Evolutionary conservation across 2,329 filamentous ascomycete species (phyloP).

Genomic region (Sporothrix brunneoviolacea): DNA sequence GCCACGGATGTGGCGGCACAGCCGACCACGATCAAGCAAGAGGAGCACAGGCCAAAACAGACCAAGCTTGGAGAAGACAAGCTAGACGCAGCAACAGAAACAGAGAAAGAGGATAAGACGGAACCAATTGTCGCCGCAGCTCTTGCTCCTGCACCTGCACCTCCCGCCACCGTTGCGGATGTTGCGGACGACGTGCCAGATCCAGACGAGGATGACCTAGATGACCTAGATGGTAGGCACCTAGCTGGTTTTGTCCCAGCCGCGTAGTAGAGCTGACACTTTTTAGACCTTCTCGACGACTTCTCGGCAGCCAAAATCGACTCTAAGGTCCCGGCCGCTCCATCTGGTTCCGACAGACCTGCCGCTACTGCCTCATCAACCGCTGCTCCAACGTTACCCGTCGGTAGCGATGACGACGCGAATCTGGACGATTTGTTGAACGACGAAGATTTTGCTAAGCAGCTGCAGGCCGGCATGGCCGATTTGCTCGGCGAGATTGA

Average conservation of each 20-base stretch:
- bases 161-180: slow-evolving; percentile 20
- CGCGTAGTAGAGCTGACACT: neutral
- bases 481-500: slow-evolving; percentile 69
- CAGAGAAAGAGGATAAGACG: neutral
- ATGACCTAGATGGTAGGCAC: slow-evolving; percentile 85
- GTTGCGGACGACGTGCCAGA: slow-evolving; percentile 61
- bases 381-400: slow-evolving; percentile 15
- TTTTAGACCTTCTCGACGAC: slow-evolving; percentile 79
- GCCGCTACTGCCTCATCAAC: slow-evolving; percentile 9
- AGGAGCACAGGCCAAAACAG: neutral
- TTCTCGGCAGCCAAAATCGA: slow-evolving; percentile 64
- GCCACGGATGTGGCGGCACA: neutral
- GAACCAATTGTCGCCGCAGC: neutral
- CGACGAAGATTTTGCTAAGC: slow-evolving; percentile 76
- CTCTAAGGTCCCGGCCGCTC: slow-evolving; percentile 31
- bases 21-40: neutral
- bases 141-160: neutral
- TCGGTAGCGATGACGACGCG: slow-evolving; percentile 21
- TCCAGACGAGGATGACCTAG: slow-evolving; percentile 85
- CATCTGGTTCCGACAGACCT: slow-evolving; percentile 22
- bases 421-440: slow-evolving; percentile 39
- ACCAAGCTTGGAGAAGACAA: neutral
- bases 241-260: neutral
- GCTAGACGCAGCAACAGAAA: neutral
- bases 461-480: slow-evolving; percentile 87